phyloP scores from a whole-genome alignment of 2,329 filamentous ascomycete species.

The Clarireedia hainanense region DNA sequence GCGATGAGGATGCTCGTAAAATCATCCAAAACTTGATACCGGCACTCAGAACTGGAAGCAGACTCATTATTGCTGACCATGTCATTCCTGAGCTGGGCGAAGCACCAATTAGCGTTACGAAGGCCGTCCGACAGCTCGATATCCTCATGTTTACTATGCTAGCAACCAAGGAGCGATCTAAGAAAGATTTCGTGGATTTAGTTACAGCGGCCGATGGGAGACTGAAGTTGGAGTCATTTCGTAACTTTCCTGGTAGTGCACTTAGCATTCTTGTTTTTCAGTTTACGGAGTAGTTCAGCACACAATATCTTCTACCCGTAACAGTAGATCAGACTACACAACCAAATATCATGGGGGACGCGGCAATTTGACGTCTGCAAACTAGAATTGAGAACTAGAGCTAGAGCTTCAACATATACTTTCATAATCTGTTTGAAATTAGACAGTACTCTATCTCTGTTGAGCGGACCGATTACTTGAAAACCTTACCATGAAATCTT shows the following conservation, averaged over 20 bases:
- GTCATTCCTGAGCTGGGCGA: neutral
- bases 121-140: neutral
- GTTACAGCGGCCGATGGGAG: neutral
- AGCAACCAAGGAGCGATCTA: neutral
- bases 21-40: neutral
- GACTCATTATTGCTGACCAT: neutral
- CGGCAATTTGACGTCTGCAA: no score
- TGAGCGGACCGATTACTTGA: no score
- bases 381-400: no score
- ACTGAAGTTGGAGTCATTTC: neutral
- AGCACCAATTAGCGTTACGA: neutral
- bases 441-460: no score
- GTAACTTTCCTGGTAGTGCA: neutral
- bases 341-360: no score
- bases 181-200: neutral
- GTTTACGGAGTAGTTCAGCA: neutral
- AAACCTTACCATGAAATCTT: no score
- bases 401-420: no score
- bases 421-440: no score
- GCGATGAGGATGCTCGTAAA: neutral
- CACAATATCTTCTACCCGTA: no score
- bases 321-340: no score
- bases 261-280: neutral
- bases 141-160: neutral
- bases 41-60: neutral